Percentiles rank a stretch among this genome's conserved stretches.
These are phyloP conservation scores for Colletotrichum musicola DNA, from an alignment of 2,329 filamentous ascomycete genomes.

Conservation along the genomic window DNA sequence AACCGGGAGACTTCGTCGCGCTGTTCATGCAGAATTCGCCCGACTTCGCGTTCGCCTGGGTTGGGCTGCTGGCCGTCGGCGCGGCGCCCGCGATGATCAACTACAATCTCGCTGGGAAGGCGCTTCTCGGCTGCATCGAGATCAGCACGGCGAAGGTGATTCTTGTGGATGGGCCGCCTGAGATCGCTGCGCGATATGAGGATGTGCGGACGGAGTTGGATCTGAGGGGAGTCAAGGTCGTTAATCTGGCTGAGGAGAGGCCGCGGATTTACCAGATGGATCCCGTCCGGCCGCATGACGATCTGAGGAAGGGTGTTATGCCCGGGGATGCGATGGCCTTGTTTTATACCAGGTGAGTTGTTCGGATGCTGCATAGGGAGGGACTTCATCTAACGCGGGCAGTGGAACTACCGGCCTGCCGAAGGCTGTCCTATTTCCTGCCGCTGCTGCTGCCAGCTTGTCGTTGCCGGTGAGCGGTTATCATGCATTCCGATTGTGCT, in stretches of 20 bases:
- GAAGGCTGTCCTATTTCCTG: slow-evolving; percentile 75
- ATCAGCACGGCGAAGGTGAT: slow-evolving; percentile 68
- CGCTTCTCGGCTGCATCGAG: slow-evolving; percentile 74
- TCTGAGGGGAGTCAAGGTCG: slow-evolving; percentile 64
- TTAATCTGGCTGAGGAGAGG: slow-evolving; percentile 56
- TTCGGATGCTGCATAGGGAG: fast-evolving
- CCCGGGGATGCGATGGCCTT: slow-evolving; percentile 70
- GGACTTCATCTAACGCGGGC: background rate
- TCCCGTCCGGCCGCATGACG: slow-evolving; percentile 65
- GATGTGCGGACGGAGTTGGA: slow-evolving; percentile 66
- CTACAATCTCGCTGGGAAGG: slow-evolving; percentile 73
- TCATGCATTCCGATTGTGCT: fast-evolving
- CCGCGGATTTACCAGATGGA: slow-evolving; percentile 58
- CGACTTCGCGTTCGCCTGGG: slow-evolving; percentile 75
- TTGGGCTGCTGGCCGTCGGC: slow-evolving; percentile 75
- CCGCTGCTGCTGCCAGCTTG: slow-evolving; percentile 52
- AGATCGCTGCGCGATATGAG: slow-evolving; percentile 68
- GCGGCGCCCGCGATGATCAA: slow-evolving; percentile 79
- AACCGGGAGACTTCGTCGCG: slow-evolving; percentile 71
- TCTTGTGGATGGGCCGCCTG: slow-evolving; percentile 68
- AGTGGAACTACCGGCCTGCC: slow-evolving; percentile 82
- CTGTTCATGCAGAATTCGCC: slow-evolving; percentile 77
- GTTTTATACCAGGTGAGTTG: slow-evolving; percentile 70
- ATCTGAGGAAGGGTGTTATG: slow-evolving; percentile 64
- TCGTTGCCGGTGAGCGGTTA: background rate